Evolutionary conservation across 345 rosid genomes (phyloP), one percentile per base, ranked within the genome.

Genomic region (Camelina neglecta): DNA sequence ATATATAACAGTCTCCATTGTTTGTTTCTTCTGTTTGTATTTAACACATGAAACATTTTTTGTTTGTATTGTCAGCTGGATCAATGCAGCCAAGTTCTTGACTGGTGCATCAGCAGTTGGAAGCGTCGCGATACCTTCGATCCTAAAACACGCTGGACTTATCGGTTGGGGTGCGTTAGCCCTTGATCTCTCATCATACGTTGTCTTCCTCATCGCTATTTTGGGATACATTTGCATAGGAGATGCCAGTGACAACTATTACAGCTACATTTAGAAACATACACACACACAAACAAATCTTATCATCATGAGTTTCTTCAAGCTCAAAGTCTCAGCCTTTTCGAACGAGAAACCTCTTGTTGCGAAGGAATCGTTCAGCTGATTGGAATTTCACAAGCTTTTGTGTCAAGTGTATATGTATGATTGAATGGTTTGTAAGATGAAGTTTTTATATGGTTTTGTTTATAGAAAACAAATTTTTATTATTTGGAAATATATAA

Each of bases 121-220:
- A 81, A 95, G 97, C 84, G 81, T 95, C 16, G 99, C 99, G 5
- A 90, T 95, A 79, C 99, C 99, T 2, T 85, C 82, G 51, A 92
- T 95, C 68, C 82, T 95, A 62, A 95, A 89, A 85, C 98, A 95
- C 56, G 90, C 97, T 1, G 97, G 91, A 47, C 88, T 92, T 53
- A 95, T 95, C 5, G 83, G 99, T 15, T 95, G 99, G 99, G 99
- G 98, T 1, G 98, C 99, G 50, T 74, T 92, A 24, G 88, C 83
- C 13, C 74, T 95, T 87, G 97, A 89, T 71, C 91, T 95, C 42
- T 90, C 96, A 0, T 95, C 98, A 1, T 92, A 82, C 71, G 63
- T 95, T 21, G 61, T 92, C 45, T 86, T 95, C 77, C 81, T 95
- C 11, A 59, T 88, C 8, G 90, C 99, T 67, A 89, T 95, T 44